Evolutionary conservation across 2,329 filamentous ascomycete genomes (phyloP).

Genomic region (Cytospora mali): DNA sequence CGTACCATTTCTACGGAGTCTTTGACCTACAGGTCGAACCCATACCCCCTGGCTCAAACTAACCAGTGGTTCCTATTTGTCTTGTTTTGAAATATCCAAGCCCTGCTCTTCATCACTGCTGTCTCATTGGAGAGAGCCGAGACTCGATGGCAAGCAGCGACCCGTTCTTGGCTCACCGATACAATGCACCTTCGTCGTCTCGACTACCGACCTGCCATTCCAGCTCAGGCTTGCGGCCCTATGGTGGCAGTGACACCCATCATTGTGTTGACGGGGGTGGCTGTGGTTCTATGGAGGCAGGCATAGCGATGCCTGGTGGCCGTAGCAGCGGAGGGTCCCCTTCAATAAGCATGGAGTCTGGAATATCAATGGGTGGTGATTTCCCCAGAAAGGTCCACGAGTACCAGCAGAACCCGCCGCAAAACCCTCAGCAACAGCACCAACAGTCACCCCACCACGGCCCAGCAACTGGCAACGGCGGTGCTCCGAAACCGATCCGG

Average conservation of each 20-base stretch:
- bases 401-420: constrained; percentile 5
- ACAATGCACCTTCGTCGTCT: constrained; percentile 4
- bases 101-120: not conserved
- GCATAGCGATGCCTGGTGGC: constrained; percentile 7
- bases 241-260: not conserved
- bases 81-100: not conserved
- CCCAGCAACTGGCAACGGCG: constrained; percentile 1
- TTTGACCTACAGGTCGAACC: not conserved
- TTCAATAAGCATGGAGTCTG: not conserved
- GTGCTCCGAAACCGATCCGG: constrained; percentile 49
- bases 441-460: not conserved
- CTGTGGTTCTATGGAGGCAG: not conserved
- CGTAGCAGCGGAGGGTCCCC: constrained; percentile 1
- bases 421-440: constrained; percentile 9
- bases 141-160: constrained; percentile 20
- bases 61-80: not conserved
- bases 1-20: not conserved
- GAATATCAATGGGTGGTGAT: not conserved
- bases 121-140: not conserved
- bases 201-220: constrained; percentile 1
- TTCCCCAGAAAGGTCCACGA: not conserved
- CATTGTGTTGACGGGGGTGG: constrained; percentile 6
- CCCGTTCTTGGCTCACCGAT: constrained; percentile 3
- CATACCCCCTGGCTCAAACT: not conserved
- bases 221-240: not conserved